Base-by-base conservation (phyloP, 1,284 basidiomycete genomes). In the Athelia psychrophila region DNA sequence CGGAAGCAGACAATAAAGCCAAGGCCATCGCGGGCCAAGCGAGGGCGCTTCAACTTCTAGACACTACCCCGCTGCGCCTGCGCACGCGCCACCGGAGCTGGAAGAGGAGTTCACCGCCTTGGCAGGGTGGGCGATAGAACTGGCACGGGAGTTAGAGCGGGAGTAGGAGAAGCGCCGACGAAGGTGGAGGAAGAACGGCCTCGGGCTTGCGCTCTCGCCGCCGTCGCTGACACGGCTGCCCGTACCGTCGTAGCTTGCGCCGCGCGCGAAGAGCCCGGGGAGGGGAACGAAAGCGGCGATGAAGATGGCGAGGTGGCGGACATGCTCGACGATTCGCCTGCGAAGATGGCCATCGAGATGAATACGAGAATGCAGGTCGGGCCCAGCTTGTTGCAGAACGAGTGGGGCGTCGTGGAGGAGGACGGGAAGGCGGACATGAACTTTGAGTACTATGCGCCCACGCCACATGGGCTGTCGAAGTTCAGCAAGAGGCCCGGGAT, bases 91-190 rank as follows among this genome's bases (percentile, higher is more conserved):
- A 2, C 77, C 83, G 40, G 90, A 92, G 64, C 89, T 93, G 51
- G 86, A 93, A 2, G 91, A 93, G 70, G 80, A 74, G 56, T 91
- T 94, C 64, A 81, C 86, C 62, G 86, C 88, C 65, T 84, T 81
- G 63, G 81, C 86, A 56, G 76, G 68, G 20, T 91, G 87, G 86
- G 83, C 84, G 2, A 75, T 77, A 18, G 87, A 89, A 61, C 69
- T 90, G 6, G 81, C 86, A 35, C 81, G 76, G 56, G 79, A 86
- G 58, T 68, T 91, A 27, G 88, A 91, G 58, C 87, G 82, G 63
- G 88, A 91, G 72, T 85, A 81, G 63, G 82, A 78, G 73, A 77
- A 81, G 53, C 62, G 50, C 73, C 86, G 33, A 64, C 71, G 44
- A 83, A 83, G 58, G 69, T 91, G 48, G 88, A 91, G 63, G 85